Conservation (phyloP, 768 basidiomycete genomes). For the Mycena chlorophos region DNA sequence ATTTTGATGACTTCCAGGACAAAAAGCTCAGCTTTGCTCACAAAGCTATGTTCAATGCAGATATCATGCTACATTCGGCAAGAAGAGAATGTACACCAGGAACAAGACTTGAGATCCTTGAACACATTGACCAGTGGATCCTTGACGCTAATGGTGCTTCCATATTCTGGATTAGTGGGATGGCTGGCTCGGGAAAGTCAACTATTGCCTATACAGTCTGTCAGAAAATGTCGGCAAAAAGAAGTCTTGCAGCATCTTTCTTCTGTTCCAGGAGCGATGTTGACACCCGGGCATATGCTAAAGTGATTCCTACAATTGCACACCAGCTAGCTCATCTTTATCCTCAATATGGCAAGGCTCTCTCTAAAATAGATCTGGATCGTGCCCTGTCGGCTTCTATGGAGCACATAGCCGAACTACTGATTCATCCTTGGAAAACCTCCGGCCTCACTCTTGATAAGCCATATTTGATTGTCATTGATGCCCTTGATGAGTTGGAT, state of each 20-base stretch:
- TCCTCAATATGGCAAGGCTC: background rate
- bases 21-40: too few species aligned
- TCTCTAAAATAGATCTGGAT: background rate
- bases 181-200: constrained; percentile 26
- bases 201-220: constrained; percentile 21
- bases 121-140: constrained; percentile 16
- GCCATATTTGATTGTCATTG: constrained; percentile 25
- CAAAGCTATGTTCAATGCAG: too few species aligned
- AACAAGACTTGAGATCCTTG: constrained; percentile 7
- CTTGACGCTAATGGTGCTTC: constrained; percentile 4
- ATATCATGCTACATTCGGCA: too few species aligned
- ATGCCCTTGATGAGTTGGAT: constrained; percentile 27
- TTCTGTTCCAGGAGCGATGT: constrained; percentile 15
- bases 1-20: too few species aligned
- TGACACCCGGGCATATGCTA: background rate
- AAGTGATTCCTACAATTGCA: constrained; percentile 7
- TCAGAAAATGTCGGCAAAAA: background rate
- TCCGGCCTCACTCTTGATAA: constrained; percentile 11
- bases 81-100: constrained; percentile 1
- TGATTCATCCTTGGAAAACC: background rate
- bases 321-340: too few species aligned
- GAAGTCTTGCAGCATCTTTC: background rate
- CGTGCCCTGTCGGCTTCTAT: background rate
- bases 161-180: constrained; percentile 27
- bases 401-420: background rate